Base-by-base conservation (phyloP, 768 basidiomycete genomes). In the Coprinopsis cinerea region DNA sequence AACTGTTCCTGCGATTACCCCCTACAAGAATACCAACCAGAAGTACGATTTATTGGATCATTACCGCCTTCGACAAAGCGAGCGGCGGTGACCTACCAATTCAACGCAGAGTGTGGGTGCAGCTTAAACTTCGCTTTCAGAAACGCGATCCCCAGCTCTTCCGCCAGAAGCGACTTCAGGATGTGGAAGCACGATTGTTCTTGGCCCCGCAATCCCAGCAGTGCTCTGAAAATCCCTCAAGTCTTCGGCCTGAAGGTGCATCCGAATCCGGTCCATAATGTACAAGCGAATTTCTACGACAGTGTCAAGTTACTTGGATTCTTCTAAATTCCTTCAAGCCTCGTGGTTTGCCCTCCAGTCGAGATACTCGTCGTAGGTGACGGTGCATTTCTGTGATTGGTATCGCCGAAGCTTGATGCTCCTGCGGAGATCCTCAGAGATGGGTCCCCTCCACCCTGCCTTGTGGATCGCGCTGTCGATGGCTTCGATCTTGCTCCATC, bases 381-480 rank as follows among this genome's bases (percentile, higher is more conserved):
- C 84, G 18, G 69, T 67, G 64, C 77, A 83, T 62, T 74, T 76
- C 53, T 76, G 79, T 64, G 86, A 88, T 68, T 92, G 91, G 65
- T 92, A 95, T 61, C 91, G 69, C 51, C 85, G 78, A 57, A 95
- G 74, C 62, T 75, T 83, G 57, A 92, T 67, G 60, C 81, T 82
- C 56, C 87, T 74, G 42, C 91, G 75, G 44, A 92, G 66, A 57
- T 88, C 88, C 63, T 95, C 92, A 0, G 83, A 88, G 59, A 94
- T 88, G 44, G 66, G 65, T 1, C 89, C 91, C 49, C 65, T 78
- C 86, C 87, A 98, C 2, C 93, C 96, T 2, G 94, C 90, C 68
- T 99, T 99, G 54, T 81, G 79, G 55, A 98, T 92, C 24, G 93
- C 92, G 58, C 85, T 92, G 57, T 94, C 85, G 32, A 99, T 69